Conservation (phyloP, 176 grass and related monocot genomes). For the Carex littledalei region DNA sequence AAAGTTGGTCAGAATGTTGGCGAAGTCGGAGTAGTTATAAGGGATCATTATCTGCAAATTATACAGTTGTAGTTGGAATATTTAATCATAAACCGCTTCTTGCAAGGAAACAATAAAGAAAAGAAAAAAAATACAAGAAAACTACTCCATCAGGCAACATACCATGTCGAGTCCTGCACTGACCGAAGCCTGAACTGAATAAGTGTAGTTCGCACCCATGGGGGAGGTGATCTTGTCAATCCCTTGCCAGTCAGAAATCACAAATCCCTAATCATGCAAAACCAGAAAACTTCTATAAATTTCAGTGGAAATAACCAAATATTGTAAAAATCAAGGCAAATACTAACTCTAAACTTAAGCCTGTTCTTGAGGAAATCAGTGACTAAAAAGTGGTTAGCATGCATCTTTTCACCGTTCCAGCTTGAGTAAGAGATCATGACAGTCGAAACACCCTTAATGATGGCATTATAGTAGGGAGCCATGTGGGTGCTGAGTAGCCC, state of each 20-base stretch:
- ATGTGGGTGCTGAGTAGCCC: constrained; percentile 14
- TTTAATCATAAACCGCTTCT: not conserved
- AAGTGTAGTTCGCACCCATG: constrained; percentile 22
- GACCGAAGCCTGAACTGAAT: constrained; percentile 21
- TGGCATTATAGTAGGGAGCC: constrained; percentile 23
- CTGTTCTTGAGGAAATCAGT: constrained; percentile 23
- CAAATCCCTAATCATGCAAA: constrained; percentile 20
- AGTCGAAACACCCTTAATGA: constrained; percentile 24
- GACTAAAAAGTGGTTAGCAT: constrained; percentile 10
- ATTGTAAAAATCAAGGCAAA: not conserved
- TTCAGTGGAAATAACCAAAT: not conserved
- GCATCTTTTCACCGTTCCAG: constrained; percentile 32
- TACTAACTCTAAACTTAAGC: constrained; percentile 21
- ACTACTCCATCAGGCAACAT: not conserved
- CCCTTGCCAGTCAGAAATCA: constrained; percentile 20
- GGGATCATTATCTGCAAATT: constrained; percentile 19
- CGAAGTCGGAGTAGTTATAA: constrained; percentile 12
- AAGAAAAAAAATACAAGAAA: not conserved
- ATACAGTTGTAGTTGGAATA: not conserved
- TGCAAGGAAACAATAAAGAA: not conserved
- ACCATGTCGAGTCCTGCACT: constrained; percentile 19
- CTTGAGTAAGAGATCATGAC: constrained; percentile 31
- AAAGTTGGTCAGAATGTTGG: constrained; percentile 16
- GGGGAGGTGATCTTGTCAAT: constrained; percentile 29
- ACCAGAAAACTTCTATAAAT: constrained; percentile 3